Percentiles rank a stretch among this genome's conserved stretches.
Conservation (phyloP, 2,329 filamentous ascomycete genomes). For the Penicillium sp. region DNA sequence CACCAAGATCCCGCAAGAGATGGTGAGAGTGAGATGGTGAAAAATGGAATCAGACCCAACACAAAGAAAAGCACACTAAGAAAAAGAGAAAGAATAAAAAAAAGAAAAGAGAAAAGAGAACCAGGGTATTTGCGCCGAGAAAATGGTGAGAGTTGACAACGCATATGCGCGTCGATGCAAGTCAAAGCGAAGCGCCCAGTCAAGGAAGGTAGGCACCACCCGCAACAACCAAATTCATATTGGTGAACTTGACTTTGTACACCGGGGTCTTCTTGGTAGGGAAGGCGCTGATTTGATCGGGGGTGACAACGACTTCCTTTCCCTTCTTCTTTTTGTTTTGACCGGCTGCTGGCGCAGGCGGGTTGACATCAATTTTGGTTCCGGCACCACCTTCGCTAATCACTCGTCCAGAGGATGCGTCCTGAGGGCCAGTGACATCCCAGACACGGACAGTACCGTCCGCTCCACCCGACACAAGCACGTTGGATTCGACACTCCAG, state of each 20-base stretch:
- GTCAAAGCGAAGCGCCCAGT: background rate
- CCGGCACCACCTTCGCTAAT: constrained; percentile 50
- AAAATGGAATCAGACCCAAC: constrained; percentile 1
- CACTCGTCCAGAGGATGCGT: constrained; percentile 53
- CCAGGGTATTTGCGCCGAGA: constrained; percentile 20
- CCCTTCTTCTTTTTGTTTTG: constrained; percentile 62
- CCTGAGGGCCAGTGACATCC: constrained; percentile 76
- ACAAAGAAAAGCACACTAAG: constrained; percentile 1
- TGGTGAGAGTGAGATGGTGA: background rate
- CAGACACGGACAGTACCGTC: constrained; percentile 92
- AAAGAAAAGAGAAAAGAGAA: constrained; percentile 3
- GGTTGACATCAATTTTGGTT: constrained; percentile 53
- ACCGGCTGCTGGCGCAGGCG: constrained; percentile 49
- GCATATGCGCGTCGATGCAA: background rate
- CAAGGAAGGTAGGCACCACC: constrained; percentile 66
- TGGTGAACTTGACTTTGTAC: constrained; percentile 86
- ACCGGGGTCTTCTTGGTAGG: constrained; percentile 95
- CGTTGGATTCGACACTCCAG: constrained; percentile 88
- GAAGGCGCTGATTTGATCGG: constrained; percentile 92
- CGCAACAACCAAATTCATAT: constrained; percentile 90
- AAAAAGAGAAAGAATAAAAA: constrained; percentile 1
- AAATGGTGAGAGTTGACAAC: background rate
- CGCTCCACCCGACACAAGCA: constrained; percentile 84
- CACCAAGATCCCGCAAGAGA: constrained; percentile 2
- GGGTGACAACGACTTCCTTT: constrained; percentile 85